Percentiles rank a stretch among this genome's conserved stretches.
Evolutionary conservation across 2,329 filamentous ascomycete species (phyloP).

Genomic region (Diaporthe sp.): DNA sequence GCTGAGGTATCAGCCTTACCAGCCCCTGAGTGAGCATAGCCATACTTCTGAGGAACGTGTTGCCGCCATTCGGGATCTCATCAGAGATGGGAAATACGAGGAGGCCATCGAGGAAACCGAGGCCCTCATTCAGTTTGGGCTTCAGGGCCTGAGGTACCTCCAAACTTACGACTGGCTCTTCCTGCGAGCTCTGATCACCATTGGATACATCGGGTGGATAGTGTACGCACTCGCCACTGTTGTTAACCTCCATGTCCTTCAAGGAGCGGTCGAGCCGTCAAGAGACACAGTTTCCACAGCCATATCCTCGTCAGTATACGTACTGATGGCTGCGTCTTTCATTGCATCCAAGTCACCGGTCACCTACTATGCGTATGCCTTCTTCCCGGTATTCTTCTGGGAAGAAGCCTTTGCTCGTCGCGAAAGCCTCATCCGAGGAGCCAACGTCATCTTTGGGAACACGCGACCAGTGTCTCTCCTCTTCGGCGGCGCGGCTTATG

Average conservation of each 20-base stretch:
- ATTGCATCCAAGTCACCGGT: conserved; percentile 82
- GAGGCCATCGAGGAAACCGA: conserved; percentile 85
- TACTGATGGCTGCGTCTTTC: conserved; percentile 83
- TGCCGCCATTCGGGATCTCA: conserved; percentile 75
- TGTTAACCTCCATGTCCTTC: conserved; percentile 87
- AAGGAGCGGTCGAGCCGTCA: conserved; percentile 75
- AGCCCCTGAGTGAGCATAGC: conserved; percentile 74
- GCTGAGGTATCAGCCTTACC: conserved; percentile 83
- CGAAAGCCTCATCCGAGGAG: conserved; percentile 76
- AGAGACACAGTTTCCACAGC: conserved; percentile 72
- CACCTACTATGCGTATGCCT: conserved; percentile 91
- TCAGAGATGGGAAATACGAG: conserved; percentile 76
- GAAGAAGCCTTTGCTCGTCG: conserved; percentile 91
- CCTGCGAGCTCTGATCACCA: conserved; percentile 86
- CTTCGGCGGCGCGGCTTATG: conserved; percentile 75
- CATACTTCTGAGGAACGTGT: conserved; percentile 77
- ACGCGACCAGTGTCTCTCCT: conserved; percentile 61
- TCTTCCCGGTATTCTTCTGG: conserved; percentile 97
- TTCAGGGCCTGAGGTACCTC: conserved; percentile 90
- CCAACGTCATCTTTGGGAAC: conserved; percentile 77
- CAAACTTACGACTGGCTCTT: conserved; percentile 99
- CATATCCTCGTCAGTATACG: conserved; percentile 82
- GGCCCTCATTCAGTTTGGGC: conserved; percentile 80
- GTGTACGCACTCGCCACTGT: conserved; percentile 91
- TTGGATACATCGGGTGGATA: conserved; percentile 96